phyloP scores from a whole-genome alignment of 2,329 filamentous ascomycete species.

The Xylaria sp. region DNA sequence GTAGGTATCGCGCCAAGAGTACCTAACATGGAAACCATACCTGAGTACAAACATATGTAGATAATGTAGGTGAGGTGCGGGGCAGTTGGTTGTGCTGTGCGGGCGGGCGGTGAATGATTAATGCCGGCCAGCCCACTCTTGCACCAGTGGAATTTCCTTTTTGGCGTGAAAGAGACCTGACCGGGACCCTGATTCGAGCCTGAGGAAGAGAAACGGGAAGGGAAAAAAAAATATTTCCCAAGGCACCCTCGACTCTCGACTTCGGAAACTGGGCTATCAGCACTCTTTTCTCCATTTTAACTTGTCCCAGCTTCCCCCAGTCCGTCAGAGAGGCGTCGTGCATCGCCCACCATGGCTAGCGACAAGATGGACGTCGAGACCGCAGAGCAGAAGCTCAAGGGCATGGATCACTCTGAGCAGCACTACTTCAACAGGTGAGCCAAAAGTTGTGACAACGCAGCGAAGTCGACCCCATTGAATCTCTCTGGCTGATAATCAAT shows the following conservation, averaged over 20 bases:
- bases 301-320: conserved; percentile 28
- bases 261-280: conserved; percentile 28
- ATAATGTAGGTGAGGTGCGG: no score
- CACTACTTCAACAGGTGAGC: conserved; percentile 97
- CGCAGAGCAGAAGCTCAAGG: conserved; percentile 71
- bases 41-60: no score
- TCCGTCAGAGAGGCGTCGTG: conserved; percentile 8
- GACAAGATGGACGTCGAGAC: conserved; percentile 68
- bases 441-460: background rate
- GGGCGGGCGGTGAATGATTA: conserved; percentile 39
- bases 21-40: no score
- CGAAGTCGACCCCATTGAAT: conserved; percentile 37
- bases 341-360: conserved; percentile 40
- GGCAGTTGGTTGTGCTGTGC: background rate
- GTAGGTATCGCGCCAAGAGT: no score
- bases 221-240: conserved; percentile 25
- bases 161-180: conserved; percentile 30
- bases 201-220: conserved; percentile 22
- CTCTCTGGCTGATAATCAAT: conserved; percentile 34
- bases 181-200: conserved; percentile 33
- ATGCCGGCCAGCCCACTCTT: conserved; percentile 31
- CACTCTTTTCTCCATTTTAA: conserved; percentile 34
- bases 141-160: conserved; percentile 37
- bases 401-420: conserved; percentile 92
- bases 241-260: conserved; percentile 14